Evolutionary conservation across 2,329 filamentous ascomycete species (phyloP), one percentile per base, ranked within the genome.

Genomic region (Stachybotrys echinatus): DNA sequence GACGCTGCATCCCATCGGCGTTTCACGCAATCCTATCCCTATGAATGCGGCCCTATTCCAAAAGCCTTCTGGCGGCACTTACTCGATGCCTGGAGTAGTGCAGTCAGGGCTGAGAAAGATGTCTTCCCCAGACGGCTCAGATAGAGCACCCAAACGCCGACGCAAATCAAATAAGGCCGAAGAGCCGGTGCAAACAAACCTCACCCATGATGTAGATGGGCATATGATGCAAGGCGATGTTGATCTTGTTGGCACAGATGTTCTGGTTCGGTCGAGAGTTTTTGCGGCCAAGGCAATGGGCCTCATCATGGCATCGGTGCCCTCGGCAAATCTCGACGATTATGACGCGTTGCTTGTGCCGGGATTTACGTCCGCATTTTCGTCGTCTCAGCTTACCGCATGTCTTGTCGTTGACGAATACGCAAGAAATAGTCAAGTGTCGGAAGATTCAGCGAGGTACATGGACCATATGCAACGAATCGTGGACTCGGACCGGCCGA

Each of bases 211-310:
- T 66, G 90, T 99, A 18, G 94, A 99, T 65, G 94, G 92, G 10
- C 92, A 95, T 58, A 96, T 99, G 87, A 91, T 99, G 75, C 89
- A 92, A 64, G 94, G 95, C 47, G 95, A 99, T 61, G 86, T 97
- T 44, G 95, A 99, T 63, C 77, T 99, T 40, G 92, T 99, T 22
- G 92, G 94, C 27, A 81, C 88, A 60, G 94, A 99, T 52, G 85
- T 85, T 6, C 82, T 99, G 67, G 83, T 97, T 46, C 84, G 92
- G 53, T 96, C 92, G 7, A 88, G 92, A 57, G 86, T 95, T n/a
- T 88, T 84, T 52, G 89, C 92, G 12, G 89, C 92, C 19, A 84
- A 81, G 61, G 94, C 94, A 3, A 84, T 99, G 68, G 94, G 92
- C 31, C 80, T 89, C 56, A 79, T 95, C 40, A 88, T 99, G 73